phyloP scores from a whole-genome alignment of 768 basidiomycete genomes.

The Russula dissimulans region DNA sequence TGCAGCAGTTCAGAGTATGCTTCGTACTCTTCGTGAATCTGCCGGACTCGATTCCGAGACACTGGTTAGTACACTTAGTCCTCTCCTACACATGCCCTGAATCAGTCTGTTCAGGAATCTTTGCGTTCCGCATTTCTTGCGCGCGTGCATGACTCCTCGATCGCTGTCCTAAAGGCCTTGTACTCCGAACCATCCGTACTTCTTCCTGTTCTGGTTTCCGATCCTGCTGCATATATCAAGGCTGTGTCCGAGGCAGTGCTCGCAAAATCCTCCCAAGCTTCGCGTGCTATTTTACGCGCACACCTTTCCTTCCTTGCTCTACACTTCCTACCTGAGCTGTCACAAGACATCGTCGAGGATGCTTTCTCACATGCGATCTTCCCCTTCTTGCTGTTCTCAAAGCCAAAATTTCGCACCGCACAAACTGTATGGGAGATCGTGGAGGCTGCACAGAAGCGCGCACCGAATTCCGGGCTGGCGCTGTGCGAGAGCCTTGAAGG shows the following conservation, averaged over 20 bases:
- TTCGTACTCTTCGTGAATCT: slow-evolving; percentile 30
- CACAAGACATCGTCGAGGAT: slow-evolving; percentile 16
- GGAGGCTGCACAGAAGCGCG: slow-evolving; percentile 26
- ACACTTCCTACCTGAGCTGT: slow-evolving; percentile 32
- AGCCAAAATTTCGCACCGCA: slow-evolving; percentile 55
- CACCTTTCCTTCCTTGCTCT: slow-evolving; percentile 50
- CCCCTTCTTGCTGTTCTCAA: slow-evolving; percentile 67
- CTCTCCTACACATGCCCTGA: not conserved
- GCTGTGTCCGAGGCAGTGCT: slow-evolving; percentile 33
- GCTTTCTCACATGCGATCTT: slow-evolving; percentile 52
- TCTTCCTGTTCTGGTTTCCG: slow-evolving; percentile 35
- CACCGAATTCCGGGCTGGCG: slow-evolving; percentile 15
- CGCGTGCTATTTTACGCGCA: slow-evolving; percentile 44
- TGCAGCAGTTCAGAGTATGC: slow-evolving; percentile 48
- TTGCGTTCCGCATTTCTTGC: slow-evolving; percentile 56
- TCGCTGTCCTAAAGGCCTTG: slow-evolving; percentile 53
- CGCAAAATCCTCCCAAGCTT: slow-evolving; percentile 21
- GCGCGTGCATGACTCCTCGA: slow-evolving; percentile 57
- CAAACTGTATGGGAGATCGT: slow-evolving; percentile 68
- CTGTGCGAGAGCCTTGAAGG: slow-evolving; percentile 43
- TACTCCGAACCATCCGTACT: slow-evolving; percentile 46
- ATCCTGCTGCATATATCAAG: slow-evolving; percentile 38
- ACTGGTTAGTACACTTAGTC: slow-evolving; percentile 29
- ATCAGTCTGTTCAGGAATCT: slow-evolving; percentile 35
- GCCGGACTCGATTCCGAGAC: slow-evolving; percentile 31